Conservation (phyloP, 2,329 filamentous ascomycete species). For the Penicillium decumbens region DNA sequence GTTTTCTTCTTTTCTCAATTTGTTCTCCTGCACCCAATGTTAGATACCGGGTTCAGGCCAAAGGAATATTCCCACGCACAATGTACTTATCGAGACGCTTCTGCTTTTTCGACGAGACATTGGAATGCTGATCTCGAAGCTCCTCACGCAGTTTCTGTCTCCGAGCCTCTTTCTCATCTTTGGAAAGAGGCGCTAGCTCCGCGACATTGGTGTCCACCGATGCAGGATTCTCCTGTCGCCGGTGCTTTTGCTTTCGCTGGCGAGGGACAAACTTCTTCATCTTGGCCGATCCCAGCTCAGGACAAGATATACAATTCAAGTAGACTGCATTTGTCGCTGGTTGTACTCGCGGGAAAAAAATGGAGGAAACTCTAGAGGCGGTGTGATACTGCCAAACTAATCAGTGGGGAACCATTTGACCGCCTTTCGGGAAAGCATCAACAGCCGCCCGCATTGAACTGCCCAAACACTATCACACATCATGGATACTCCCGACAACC, state of each 20-base stretch:
- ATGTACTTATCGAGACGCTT: constrained; percentile 67
- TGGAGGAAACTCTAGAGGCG: constrained; percentile 11
- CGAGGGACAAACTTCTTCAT: constrained; percentile 52
- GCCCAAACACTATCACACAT: constrained; percentile 2
- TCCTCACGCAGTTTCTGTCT: constrained; percentile 52
- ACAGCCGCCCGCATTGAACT: not conserved
- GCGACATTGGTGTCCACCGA: constrained; percentile 47
- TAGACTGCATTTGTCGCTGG: constrained; percentile 5
- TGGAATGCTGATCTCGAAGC: constrained; percentile 51
- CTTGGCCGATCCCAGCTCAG: constrained; percentile 13
- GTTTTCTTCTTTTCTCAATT: constrained; percentile 91
- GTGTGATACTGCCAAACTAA: constrained; percentile 15
- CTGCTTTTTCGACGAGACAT: constrained; percentile 60
- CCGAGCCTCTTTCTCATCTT: constrained; percentile 52
- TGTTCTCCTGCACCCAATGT: constrained; percentile 61
- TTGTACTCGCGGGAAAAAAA: constrained; percentile 21
- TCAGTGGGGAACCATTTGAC: constrained; percentile 15
- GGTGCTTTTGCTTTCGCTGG: constrained; percentile 55
- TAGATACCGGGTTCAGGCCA: constrained; percentile 7
- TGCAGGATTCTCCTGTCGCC: constrained; percentile 29
- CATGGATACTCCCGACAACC: constrained; percentile 29
- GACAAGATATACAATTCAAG: constrained; percentile 11
- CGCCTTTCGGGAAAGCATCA: constrained; percentile 11
- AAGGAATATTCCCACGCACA: constrained; percentile 34
- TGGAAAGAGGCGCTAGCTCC: constrained; percentile 44